Conservation (phyloP, 176 grass and related monocot species). For the Phyllostachys edulis region DNA sequence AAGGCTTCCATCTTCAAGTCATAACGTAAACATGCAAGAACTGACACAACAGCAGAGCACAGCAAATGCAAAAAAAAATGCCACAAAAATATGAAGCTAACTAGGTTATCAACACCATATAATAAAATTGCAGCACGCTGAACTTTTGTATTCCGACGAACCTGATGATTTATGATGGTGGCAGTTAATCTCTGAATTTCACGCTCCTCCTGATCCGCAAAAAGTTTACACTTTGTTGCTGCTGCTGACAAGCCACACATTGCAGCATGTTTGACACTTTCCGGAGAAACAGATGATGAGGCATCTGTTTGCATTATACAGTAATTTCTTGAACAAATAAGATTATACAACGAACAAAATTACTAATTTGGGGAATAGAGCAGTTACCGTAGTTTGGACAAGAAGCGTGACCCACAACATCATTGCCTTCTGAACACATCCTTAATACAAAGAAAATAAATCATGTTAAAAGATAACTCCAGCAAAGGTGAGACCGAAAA, state of each 20-base stretch:
- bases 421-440: slow-evolving; percentile 56
- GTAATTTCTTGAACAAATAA: slow-evolving; percentile 17
- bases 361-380: slow-evolving; percentile 11
- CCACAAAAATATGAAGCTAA: slow-evolving; percentile 5
- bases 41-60: background rate
- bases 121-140: slow-evolving; percentile 17
- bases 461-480: slow-evolving; percentile 30
- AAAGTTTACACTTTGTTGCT: slow-evolving; percentile 85
- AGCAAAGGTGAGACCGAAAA: slow-evolving; percentile 11
- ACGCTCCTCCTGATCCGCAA: slow-evolving; percentile 95
- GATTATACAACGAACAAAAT: background rate
- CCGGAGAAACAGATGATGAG: slow-evolving; percentile 43
- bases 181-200: slow-evolving; percentile 96
- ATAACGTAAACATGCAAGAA: background rate
- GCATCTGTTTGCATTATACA: slow-evolving; percentile 44
- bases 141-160: slow-evolving; percentile 30
- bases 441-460: slow-evolving; percentile 49
- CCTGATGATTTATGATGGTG: slow-evolving; percentile 95
- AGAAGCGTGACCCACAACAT: slow-evolving; percentile 43
- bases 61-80: slow-evolving; percentile 21
- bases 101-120: background rate
- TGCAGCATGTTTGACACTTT: slow-evolving; percentile 76
- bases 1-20: slow-evolving; percentile 8
- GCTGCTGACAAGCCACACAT: slow-evolving; percentile 85
- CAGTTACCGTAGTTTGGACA: slow-evolving; percentile 44